A percentile compares a stretch with the other conserved stretches of the same genome.
Evolutionary conservation across 192 early-diverging fungal species (phyloP).

Genomic region (Podila clonocystis): DNA sequence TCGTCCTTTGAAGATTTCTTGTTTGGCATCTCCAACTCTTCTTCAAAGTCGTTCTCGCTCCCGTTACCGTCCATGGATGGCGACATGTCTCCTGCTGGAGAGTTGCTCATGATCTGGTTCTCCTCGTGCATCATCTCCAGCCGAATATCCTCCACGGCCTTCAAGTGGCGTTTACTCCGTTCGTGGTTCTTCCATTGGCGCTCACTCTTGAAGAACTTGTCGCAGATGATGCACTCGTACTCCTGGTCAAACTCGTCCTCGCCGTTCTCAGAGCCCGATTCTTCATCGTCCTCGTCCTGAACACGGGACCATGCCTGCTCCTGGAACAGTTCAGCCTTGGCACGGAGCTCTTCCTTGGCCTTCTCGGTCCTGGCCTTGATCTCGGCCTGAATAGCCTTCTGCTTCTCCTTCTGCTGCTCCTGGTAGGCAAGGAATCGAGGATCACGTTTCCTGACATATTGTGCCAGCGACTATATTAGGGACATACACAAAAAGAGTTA

Average conservation of each 20-base stretch:
- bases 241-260: constrained; percentile 66
- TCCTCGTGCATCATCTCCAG: constrained; percentile 82
- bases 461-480: constrained; percentile 67
- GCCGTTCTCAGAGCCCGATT: constrained; percentile 11
- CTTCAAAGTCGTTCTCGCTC: constrained; percentile 12
- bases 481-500: not conserved
- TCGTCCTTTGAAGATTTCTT: not conserved
- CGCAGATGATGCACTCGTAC: constrained; percentile 87
- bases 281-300: constrained; percentile 43
- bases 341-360: constrained; percentile 62
- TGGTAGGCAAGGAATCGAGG: constrained; percentile 83
- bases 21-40: constrained; percentile 32
- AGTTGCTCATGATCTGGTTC: constrained; percentile 32
- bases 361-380: constrained; percentile 68
- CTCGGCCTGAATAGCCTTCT: constrained; percentile 64
- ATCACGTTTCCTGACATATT: constrained; percentile 88
- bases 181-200: constrained; percentile 88
- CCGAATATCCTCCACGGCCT: constrained; percentile 78
- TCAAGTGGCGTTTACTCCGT: constrained; percentile 85
- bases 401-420: constrained; percentile 62
- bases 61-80: not conserved
- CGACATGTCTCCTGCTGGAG: constrained; percentile 1
- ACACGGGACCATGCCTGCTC: constrained; percentile 82
- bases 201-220: constrained; percentile 87
- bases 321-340: constrained; percentile 64